Conservation (phyloP, 306 rosid genomes). For the Prunus campanulata region DNA sequence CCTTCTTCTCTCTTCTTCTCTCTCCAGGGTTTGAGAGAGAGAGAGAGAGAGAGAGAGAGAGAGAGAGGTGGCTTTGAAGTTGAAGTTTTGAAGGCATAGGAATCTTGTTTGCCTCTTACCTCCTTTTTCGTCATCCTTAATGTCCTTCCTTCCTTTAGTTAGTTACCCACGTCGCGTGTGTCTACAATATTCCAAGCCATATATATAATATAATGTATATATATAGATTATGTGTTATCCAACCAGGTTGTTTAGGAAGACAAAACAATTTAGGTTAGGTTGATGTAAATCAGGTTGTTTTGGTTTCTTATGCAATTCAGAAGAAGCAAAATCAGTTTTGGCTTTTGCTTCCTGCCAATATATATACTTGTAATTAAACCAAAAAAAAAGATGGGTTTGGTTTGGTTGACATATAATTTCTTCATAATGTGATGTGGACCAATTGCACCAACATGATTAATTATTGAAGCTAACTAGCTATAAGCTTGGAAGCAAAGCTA, state of each 20-base stretch:
- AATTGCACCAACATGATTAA: not conserved
- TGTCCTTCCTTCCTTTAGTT: not conserved
- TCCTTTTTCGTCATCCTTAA: not conserved
- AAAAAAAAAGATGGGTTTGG: not conserved
- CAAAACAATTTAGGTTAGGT: not conserved
- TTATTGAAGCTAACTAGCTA: not conserved
- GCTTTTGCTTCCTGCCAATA: not conserved
- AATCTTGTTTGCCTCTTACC: constrained; percentile 21
- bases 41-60: too few relatives aligned
- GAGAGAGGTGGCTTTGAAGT: not conserved
- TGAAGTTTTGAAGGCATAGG: not conserved
- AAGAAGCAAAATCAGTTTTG: not conserved
- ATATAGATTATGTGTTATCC: too few relatives aligned
- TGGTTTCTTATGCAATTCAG: not conserved
- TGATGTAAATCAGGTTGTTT: not conserved
- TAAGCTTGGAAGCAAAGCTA: not conserved
- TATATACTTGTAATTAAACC: not conserved
- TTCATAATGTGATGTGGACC: not conserved
- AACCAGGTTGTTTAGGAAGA: too few relatives aligned
- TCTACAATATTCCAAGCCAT: not conserved
- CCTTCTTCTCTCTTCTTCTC: not conserved
- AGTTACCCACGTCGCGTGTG: not conserved
- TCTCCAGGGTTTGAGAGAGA: not conserved
- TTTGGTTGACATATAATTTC: not conserved
- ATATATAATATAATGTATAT: too few relatives aligned